Conservation (phyloP, 345 rosid species). For the Gossypium sturtianum region DNA sequence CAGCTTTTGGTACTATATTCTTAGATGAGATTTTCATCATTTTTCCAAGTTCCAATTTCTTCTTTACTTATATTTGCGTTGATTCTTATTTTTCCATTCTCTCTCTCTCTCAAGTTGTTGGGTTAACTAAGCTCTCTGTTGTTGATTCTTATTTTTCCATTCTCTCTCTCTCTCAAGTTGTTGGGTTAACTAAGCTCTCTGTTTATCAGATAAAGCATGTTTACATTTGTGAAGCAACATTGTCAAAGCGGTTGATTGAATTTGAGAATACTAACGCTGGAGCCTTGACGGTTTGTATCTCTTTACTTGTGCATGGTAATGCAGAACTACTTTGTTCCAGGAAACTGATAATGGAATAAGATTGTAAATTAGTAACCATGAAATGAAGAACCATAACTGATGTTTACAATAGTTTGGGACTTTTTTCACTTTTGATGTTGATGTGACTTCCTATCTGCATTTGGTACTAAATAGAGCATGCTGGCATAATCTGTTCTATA, state of each 20-base stretch:
- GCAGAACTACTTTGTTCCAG: background rate
- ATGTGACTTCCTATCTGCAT: background rate
- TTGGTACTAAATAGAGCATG: background rate
- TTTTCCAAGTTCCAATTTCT: background rate
- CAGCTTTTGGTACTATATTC: background rate
- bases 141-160: background rate
- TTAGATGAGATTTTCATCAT: too few species aligned
- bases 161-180: background rate
- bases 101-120: background rate
- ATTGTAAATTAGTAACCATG: background rate
- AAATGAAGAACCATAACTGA: background rate
- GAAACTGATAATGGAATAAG: conserved; percentile 2
- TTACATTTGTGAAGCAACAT: conserved; percentile 89
- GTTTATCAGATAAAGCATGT: conserved; percentile 58
- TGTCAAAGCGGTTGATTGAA: conserved; percentile 82
- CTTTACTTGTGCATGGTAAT: conserved; percentile 4
- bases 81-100: background rate
- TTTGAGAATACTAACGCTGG: conserved; percentile 83
- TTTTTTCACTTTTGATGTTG: background rate
- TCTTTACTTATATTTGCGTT: background rate
- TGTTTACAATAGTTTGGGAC: background rate
- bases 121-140: background rate
- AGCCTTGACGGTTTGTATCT: conserved; percentile 64
- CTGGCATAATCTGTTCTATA: background rate
- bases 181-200: background rate